Base-by-base conservation (phyloP, 495 filamentous ascomycete species). In the Penicillium samsonianum region DNA sequence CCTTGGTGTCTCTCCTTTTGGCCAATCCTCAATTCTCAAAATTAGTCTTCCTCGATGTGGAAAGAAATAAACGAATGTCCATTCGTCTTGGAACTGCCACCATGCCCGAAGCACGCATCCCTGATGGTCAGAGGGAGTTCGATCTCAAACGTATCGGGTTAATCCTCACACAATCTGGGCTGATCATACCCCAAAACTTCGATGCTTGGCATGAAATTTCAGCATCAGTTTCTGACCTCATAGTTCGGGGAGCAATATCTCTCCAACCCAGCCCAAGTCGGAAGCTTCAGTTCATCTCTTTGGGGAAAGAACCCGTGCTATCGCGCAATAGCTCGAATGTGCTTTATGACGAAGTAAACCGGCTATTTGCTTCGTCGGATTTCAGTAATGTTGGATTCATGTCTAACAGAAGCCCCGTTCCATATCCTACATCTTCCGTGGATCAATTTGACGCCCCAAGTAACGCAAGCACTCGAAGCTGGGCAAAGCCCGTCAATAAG, bases 271-370 rank as follows among this genome's bases (percentile, higher is more conserved):
- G 80, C 26, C 87, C 89, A 5, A 89, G 83, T 3, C 91, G 86
- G 62, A 82, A 83, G 8, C 70, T 82, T 6, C 92, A 97, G 59
- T 96, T 95, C 62, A 83, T 97, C 23, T 87, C 88, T 10, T 67
- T 95, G 25, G 90, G 88, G 1, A 80, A 88, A 20, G 72, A 80
- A 23, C 86, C 88, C 1, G 30, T 91, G 4, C 61, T 78, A 14
- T 23, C 69, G 16, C 76, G 80, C 19, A 72, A 72, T 31, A 78
- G 78, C 4, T 75, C 83, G 11, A 92, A 88, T 58, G 53, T 91
- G 10, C 63, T 98, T 1, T 92, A 90, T 61, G 84, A 87, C 44
- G 88, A 90, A 61, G 74, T 96, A 48, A 98, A 98, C 65, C 77
- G 80, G 20, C 55, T 92, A 4, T 93, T 98, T 73, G 72, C 79